Conservation (phyloP, 2,329 filamentous ascomycete species). For the Pseudocercospora vitis region DNA sequence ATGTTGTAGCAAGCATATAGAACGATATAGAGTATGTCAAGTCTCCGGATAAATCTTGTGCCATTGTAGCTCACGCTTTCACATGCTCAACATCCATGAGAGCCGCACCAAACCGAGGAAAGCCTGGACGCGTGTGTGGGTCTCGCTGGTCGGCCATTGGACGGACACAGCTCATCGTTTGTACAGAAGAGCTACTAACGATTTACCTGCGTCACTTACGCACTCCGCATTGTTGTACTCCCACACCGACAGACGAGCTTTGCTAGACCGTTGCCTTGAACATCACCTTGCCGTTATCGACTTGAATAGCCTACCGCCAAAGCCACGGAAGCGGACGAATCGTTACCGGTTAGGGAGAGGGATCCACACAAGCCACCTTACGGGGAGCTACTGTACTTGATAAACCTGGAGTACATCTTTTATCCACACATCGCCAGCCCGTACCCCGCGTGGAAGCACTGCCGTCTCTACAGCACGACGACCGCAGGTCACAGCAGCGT, state of each 20-base stretch:
- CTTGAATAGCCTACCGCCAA: background rate
- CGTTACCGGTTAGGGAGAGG: conserved; percentile 1
- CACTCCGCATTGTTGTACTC: conserved; percentile 1
- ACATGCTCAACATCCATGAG: conserved; percentile 10
- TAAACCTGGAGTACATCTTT: background rate
- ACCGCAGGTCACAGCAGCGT: conserved; percentile 1
- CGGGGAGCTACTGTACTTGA: background rate
- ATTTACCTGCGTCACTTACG: conserved; percentile 5
- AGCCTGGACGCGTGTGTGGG: background rate
- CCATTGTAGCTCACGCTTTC: conserved; percentile 2
- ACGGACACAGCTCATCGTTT: background rate
- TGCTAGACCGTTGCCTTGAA: background rate
- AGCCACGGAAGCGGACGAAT: background rate
- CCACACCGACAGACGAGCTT: background rate
- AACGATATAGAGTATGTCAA: background rate
- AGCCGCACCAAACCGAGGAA: conserved; percentile 2
- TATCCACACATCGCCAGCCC: background rate
- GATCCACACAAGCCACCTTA: conserved; percentile 1
- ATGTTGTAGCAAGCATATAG: conserved; percentile 3
- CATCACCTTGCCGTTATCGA: background rate
- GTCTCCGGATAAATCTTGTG: background rate
- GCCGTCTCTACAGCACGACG: background rate
- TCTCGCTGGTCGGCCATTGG: background rate
- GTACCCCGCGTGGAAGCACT: conserved; percentile 3
- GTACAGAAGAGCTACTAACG: conserved; percentile 2